Percentiles rank a stretch among this genome's conserved stretches.
These are phyloP conservation scores for Aristolochia fimbriata DNA, from an alignment of 164 flowering plant species.

Conservation along the genomic window DNA sequence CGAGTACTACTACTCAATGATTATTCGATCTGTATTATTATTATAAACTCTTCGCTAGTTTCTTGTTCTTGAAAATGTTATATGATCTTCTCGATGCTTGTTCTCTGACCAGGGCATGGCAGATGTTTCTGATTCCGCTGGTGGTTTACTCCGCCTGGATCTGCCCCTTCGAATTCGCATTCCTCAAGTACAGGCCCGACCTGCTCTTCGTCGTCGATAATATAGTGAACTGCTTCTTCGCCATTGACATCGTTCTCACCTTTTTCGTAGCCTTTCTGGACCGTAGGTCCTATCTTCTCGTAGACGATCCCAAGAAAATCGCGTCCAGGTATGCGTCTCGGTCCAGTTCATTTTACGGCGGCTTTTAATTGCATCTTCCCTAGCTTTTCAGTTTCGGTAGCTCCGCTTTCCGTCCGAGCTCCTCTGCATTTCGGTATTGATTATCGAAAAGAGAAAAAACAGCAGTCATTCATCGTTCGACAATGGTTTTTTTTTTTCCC, in stretches of 20 bases:
- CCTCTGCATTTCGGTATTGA: no score
- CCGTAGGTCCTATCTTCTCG: constrained; percentile 52
- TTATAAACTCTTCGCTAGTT: no score
- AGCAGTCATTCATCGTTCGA: no score
- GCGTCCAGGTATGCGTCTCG: constrained; percentile 65
- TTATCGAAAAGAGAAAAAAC: no score
- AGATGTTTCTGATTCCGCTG: constrained; percentile 65
- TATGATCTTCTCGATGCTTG: no score
- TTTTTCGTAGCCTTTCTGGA: constrained; percentile 93
- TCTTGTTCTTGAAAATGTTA: no score
- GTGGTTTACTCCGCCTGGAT: constrained; percentile 97
- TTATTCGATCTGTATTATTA: no score
- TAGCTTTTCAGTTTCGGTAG: neutral
- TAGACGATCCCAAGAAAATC: constrained; percentile 71
- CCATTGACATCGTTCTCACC: constrained; percentile 77
- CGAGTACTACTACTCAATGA: no score
- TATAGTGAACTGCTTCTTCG: constrained; percentile 78
- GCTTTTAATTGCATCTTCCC: constrained; percentile 8
- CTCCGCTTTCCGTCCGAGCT: no score
- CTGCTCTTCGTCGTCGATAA: constrained; percentile 61
- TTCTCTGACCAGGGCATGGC: constrained; percentile 99
- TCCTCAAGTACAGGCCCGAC: constrained; percentile 55
- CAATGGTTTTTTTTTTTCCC: no score
- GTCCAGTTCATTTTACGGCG: neutral
- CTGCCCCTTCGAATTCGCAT: constrained; percentile 88